Evolutionary conservation across 768 basidiomycete species (phyloP), one percentile per base, ranked within the genome.

Genomic region (Kwoniella newhampshirensis): DNA sequence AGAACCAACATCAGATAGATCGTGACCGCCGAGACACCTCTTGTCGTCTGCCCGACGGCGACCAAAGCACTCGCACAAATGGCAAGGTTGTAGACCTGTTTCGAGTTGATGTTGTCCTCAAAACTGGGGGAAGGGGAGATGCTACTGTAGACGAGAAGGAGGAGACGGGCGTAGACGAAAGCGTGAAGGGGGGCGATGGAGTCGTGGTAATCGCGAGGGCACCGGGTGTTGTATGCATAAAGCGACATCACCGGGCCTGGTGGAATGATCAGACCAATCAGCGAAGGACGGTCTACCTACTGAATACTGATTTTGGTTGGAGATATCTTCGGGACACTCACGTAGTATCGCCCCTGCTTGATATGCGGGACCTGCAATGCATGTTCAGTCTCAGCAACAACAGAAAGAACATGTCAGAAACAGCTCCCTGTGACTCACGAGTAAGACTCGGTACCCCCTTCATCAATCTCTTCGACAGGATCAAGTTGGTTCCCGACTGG

Each of bases 61-160:
- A 47, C 26, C 6, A 47, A 7, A 5, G 46, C 21, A 18, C 46
- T 47, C 17, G 8, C 46, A 7, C 7, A 7, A 26, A 47, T 47
- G 6, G 46, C 46, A 11, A 25, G 8, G 21, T 47, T 47, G 46
- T 47, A 47, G 4, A 47, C 46, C 46, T 47, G 46, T 28, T 25
- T 47, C n/a, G 46, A 47, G 27, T 47, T 47, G 46, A 47, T 47
- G 21, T 47, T 47, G 7, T 25, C 46, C 32, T 47, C 46, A 18
- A 47, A 47, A 18, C 18, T 18, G 11, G 46, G 21, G 15, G 46
- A 23, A 6, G 46, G 21, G 8, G 46, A 47, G 20, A 47, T 47
- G 17, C 11, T 47, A 23, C 46, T 47, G 27, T 8, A 47, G 6
- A 47, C 21, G 18, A 47, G 25, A 4, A 47, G 27, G 11, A 47